These are phyloP conservation scores for Pogostemon cablin DNA, from an alignment of 257 asterid species.

Conservation along the genomic window DNA sequence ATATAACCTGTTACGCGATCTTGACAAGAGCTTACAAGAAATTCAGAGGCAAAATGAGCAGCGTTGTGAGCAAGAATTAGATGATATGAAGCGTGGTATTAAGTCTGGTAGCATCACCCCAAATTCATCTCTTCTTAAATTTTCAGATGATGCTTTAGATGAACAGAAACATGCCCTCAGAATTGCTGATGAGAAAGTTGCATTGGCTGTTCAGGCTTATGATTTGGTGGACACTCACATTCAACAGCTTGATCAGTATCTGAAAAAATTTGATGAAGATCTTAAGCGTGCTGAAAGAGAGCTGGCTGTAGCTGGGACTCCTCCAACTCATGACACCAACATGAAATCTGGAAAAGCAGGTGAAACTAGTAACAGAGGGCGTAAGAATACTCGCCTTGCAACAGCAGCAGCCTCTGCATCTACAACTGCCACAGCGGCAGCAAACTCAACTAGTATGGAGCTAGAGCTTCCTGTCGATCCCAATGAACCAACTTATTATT, in stretches of 20 bases:
- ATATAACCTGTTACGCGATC: slow-evolving; percentile 75
- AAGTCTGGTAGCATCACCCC: slow-evolving; percentile 77
- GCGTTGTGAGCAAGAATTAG: slow-evolving; percentile 86
- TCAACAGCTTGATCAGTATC: slow-evolving; percentile 92
- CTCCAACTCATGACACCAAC: slow-evolving; percentile 56
- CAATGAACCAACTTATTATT: slow-evolving; percentile 92
- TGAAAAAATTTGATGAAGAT: slow-evolving; percentile 88
- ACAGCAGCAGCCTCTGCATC: slow-evolving; percentile 57
- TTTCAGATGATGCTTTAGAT: slow-evolving; percentile 86
- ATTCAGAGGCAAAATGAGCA: slow-evolving; percentile 88
- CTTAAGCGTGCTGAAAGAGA: slow-evolving; percentile 91
- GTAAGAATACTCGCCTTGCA: slow-evolving; percentile 85
- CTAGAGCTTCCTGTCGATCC: slow-evolving; percentile 96
- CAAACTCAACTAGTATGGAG: slow-evolving; percentile 69
- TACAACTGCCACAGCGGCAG: slow-evolving; percentile 50
- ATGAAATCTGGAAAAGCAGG: slow-evolving; percentile 76
- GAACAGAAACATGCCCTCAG: slow-evolving; percentile 96
- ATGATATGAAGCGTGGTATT: slow-evolving; percentile 76
- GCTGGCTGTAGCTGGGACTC: slow-evolving; percentile 52
- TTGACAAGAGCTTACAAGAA: slow-evolving; percentile 89
- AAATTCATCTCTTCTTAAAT: slow-evolving; percentile 73
- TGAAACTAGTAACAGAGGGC: slow-evolving; percentile 90
- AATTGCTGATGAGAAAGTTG: slow-evolving; percentile 97
- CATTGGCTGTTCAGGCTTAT: slow-evolving; percentile 84
- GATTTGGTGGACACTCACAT: slow-evolving; percentile 97